Conservation (phyloP, 768 basidiomycete genomes). For the Cystofilobasidium macerans region DNA sequence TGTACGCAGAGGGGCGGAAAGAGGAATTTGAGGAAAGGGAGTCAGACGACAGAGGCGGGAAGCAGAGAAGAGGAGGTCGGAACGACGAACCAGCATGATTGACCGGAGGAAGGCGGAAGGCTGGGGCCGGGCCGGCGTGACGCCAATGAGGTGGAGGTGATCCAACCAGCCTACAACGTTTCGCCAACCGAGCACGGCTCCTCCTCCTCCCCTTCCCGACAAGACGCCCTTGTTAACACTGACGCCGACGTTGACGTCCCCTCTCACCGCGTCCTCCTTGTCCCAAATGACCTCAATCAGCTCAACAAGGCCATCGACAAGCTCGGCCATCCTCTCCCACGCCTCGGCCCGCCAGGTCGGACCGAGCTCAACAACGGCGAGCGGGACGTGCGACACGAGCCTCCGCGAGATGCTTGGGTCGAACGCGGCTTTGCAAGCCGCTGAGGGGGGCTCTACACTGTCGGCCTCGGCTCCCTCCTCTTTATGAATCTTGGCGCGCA, state of each 20-base stretch:
- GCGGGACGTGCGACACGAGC: constrained; percentile 36
- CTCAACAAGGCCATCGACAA: constrained; percentile 28
- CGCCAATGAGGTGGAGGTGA: neutral
- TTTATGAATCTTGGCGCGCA: no score
- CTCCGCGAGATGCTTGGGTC: constrained; percentile 30
- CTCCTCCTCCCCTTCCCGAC: no score
- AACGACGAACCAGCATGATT: constrained; percentile 6
- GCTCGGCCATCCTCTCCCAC: constrained; percentile 13
- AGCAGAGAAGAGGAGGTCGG: neutral
- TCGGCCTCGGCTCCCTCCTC: no score
- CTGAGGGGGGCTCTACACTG: no score
- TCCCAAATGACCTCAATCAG: constrained; percentile 9
- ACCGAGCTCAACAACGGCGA: constrained; percentile 29
- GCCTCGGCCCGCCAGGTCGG: constrained; percentile 19
- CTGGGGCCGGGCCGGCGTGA: neutral
- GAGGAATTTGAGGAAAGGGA: neutral
- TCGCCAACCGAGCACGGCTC: no score
- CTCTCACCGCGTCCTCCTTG: no score
- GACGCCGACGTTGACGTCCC: no score
- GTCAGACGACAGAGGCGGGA: neutral
- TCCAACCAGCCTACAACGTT: neutral
- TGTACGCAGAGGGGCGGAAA: neutral
- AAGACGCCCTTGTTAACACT: no score
- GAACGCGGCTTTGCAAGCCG: constrained; percentile 29
- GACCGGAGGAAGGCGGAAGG: constrained; percentile 8